Evolutionary conservation across 257 asterid genomes (phyloP), one percentile per base, ranked within the genome.

Genomic region (Nicotiana tabacum): DNA sequence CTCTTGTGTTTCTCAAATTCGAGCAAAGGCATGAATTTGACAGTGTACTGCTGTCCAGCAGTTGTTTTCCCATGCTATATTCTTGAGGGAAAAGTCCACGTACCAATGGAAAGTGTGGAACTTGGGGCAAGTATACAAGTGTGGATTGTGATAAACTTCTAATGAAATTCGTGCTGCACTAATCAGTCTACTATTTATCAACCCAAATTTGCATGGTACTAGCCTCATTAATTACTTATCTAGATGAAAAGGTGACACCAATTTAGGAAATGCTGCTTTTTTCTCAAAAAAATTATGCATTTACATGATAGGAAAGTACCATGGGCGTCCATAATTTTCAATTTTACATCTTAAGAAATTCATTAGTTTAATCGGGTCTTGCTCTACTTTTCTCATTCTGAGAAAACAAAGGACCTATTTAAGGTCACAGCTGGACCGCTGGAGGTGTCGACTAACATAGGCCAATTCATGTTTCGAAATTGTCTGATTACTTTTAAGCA

Each of bases 291-390:
- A 0, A 88, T 27, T 90, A 92, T 77, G 86, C 92, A 76, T 92
- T 93, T 81, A 48, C 57, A 37, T 94, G 91, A 87, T 85, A 81
- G 81, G 99, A 77, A 95, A 95, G 98, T 93, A 88, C 43, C 35
- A 64, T 24, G 18, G 68, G 35, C 35, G 6, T 11, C 17, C 68
- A 60, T 24, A 27, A 62, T 2, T 62, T 62, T 27, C 68, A 27
- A 9, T 27, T 62, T 24, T 62, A 10, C 68, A 24, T 62, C 68
- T 12, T 12, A 64, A 1, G 69, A 29, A 13, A 13, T 64, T 30
- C 18, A 64, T 12, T 64, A 64, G 0, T 64, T 64, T 64, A 9
- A 64, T 64, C 9, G 37, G 35, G 17, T 64, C 37, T 27, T 64
- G 35, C 69, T 21, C 30, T 4, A 6, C 17, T 60, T 60, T 58